Evolutionary conservation across 2,329 filamentous ascomycete genomes (phyloP), one percentile per base, ranked within the genome.

Genomic region (Amesomyces nigricolor): DNA sequence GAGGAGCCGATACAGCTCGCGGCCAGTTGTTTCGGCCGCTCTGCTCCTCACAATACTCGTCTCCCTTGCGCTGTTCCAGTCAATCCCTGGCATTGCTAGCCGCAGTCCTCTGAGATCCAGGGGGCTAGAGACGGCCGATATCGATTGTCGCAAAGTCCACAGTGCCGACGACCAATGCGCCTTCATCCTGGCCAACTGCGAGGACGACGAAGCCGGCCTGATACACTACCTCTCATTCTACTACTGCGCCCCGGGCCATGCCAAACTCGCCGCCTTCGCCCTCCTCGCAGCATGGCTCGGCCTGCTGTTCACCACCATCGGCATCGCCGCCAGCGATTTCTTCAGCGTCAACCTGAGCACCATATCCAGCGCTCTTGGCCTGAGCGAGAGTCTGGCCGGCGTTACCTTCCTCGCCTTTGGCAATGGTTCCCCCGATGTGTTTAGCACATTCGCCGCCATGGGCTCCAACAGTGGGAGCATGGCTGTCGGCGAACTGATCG

Each of bases 381-480:
- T 99, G 76, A 96, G 91, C 70, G 91, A 99, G 75, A 97, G 90
- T 70, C 80, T 99, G 72, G 91, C 94, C 0, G 94, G 94, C 37
- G 95, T 99, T 29, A 99, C 94, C 0, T 95, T 99, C 66, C 75
- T 99, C 51, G 94, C 94, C 8, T 95, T 99, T 72, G 94, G 94
- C 61, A 99, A 99, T 75, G 94, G 94, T 51, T 97, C 92, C 59
- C 94, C 94, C 2, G 94, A 99, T 71, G 91, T 99, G 45, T 99
- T 99, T 72, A 96, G 91, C 62, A 99, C 94, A 2, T 97, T 99
- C 73, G 94, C 94, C 14, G 95, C 94, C 63, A 97, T 99, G 90
- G 86, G 86, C 66, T 96, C 91, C 22, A 90, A 97, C 67, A 96
- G 91, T 68, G 92, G 92, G n/a, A 95, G 91, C 74, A 82, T 99